phyloP scores from a whole-genome alignment of 2,329 filamentous ascomycete species.

The Fusarium penzigii region DNA sequence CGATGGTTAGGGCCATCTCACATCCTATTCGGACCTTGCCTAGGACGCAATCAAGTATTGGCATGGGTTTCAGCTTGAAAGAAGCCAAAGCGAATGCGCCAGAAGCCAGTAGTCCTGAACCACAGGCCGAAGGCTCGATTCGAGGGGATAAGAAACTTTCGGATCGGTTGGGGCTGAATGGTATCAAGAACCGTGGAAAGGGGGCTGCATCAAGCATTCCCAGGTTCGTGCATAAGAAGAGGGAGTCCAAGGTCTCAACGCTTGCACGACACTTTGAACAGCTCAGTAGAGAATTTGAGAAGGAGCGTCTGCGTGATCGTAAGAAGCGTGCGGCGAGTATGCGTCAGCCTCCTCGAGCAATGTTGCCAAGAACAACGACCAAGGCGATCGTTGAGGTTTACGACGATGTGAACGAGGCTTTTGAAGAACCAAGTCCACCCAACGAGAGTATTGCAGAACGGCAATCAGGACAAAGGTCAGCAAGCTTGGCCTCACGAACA shows the following conservation, averaged over 20 bases:
- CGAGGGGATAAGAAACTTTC: constrained; percentile 74
- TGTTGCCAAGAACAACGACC: constrained; percentile 83
- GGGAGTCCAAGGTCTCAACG: constrained; percentile 81
- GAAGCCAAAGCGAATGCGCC: constrained; percentile 34
- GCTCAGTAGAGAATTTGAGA: constrained; percentile 93
- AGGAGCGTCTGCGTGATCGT: constrained; percentile 84
- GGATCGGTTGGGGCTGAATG: constrained; percentile 67
- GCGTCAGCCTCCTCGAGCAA: constrained; percentile 68
- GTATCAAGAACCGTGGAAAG: constrained; percentile 62
- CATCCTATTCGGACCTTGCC: constrained; percentile 51
- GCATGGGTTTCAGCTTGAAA: constrained; percentile 42
- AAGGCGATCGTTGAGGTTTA: constrained; percentile 97
- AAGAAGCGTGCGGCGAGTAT: constrained; percentile 78
- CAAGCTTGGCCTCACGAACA: constrained; percentile 24
- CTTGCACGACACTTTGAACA: constrained; percentile 96
- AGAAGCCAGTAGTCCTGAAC: constrained; percentile 23
- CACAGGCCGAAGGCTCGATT: constrained; percentile 39
- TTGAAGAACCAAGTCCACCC: constrained; percentile 68
- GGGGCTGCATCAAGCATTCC: constrained; percentile 77
- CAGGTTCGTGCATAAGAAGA: constrained; percentile 76
- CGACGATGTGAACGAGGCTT: constrained; percentile 88
- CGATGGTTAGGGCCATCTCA: constrained; percentile 54
- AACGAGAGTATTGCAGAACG: constrained; percentile 46
- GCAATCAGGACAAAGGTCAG: constrained; percentile 34
- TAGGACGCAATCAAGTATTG: constrained; percentile 46